Evolutionary conservation across 2,329 filamentous ascomycete genomes (phyloP), one percentile per base, ranked within the genome.

Genomic region (Ambrosiella cleistominuta): DNA sequence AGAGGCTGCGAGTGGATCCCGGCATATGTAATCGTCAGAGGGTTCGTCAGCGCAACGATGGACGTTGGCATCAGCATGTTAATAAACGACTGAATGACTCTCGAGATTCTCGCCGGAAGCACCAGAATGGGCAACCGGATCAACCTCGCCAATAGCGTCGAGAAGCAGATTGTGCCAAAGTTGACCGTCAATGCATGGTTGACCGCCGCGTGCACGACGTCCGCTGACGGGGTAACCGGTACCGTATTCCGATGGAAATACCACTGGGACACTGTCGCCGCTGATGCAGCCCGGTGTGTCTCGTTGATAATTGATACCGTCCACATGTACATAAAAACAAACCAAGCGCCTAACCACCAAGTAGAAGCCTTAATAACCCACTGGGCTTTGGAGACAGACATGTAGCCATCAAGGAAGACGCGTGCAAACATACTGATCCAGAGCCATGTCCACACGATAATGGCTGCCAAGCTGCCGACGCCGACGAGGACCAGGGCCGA

Each of bases 401-500:
- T 82, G 68, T 90, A 86, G 0, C 93, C 93, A n/a, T 88, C 88
- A 60, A 97, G 81, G 69, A 98, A 98, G 60, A 97, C 83, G 50
- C 89, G 80, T 7, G 90, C 91, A 70, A 98, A 97, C 89, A 98
- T 96, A 64, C 83, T 82, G 64, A 97, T 81, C 93, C 93, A 98
- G 6, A 86, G 70, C 93, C 93, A 98, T 0, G 90, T 96, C 85
- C 90, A 97, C 12, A 81, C 72, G 8, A 96, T 86, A 49, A 95
- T 85, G 35, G 83, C 73, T 6, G 74, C 78, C 12, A 97, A 77
- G 19, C 85, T 85, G 9, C 77, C 81, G 65, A 96, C 84, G 2
- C 93, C 93, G n/a, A 96, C 79, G 1, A 86, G 68, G 39, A 97
- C 76, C 17, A 98, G 76, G 1, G 85, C 88, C 8, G 88, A 83